Evolutionary conservation across 306 rosid species (phyloP), one percentile per base, ranked within the genome.

Genomic region (Prunus campanulata): DNA sequence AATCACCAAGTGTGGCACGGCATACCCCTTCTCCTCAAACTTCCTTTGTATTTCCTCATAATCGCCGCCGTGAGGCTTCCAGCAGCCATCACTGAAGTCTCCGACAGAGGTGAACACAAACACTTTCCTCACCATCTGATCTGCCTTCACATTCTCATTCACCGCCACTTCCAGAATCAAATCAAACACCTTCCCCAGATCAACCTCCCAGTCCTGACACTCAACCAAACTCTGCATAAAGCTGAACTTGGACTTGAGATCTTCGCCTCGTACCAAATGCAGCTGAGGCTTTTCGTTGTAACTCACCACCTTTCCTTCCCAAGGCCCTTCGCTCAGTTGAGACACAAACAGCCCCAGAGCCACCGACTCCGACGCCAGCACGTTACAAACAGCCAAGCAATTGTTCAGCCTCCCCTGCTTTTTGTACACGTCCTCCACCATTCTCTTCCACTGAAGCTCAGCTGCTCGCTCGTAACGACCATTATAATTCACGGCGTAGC

Each of bases 361-460:
- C 61, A 84, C 85, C 1, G 68, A 71, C 2, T 19, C 90, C 91
- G 0, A 57, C 11, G 0, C 0, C 93, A 78, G 80, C 6, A 86
- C 93, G 62, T 91, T 87, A 52, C 80, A 83, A 7, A 88, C 75
- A 20, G 90, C 87, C 15, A 90, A 24, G 44, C 86, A 85, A 19
- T 79, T 85, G 29, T 39, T 85, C 78, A 88, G 55, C 52, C 77
- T 87, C 6, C 96, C 96, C 44, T 72, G 51, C 72, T 78, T 77
- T 11, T 24, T 27, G 27, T 57, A 42, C 74, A 85, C 9, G 55
- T 88, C 90, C 6, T 85, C 84, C 62, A 91, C 87, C 84, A 88
- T 85, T 76, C 91, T 88, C 72, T 78, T 79, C 93, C 96, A 91
- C 25, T 88, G 96, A 39, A 88, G 79, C 79, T 88, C 90, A 4